Conservation (phyloP, 192 early-diverging fungal species). For the Coemansia sp. region DNA sequence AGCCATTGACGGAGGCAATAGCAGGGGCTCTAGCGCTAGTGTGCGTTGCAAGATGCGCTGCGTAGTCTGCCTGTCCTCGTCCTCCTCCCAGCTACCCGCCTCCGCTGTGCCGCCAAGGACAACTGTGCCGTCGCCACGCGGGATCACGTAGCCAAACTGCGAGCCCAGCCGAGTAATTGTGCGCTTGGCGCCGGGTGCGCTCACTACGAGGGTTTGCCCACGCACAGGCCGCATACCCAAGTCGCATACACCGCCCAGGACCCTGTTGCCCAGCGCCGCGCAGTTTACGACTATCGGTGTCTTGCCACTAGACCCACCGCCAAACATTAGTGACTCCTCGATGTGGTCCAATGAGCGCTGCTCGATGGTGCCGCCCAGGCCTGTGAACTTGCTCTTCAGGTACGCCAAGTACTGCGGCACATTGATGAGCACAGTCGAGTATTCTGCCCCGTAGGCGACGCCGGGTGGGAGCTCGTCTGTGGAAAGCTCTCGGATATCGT, state of each 20-base stretch:
- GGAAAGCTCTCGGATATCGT: constrained; percentile 5
- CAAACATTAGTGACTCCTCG: constrained; percentile 7
- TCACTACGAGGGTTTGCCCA: constrained; percentile 77
- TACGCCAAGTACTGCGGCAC: constrained; percentile 39
- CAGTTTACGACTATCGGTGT: constrained; percentile 70
- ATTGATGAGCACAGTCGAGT: constrained; percentile 36
- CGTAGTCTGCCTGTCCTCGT: constrained; percentile 33
- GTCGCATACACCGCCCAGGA: constrained; percentile 73
- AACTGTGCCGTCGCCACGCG: constrained; percentile 41
- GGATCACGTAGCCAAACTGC: constrained; percentile 40
- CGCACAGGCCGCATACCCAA: constrained; percentile 68
- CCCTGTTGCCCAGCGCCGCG: constrained; percentile 67
- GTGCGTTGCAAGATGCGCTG: constrained; percentile 39
- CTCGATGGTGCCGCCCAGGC: constrained; percentile 14
- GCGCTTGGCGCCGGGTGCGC: constrained; percentile 65
- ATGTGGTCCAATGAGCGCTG: constrained; percentile 16
- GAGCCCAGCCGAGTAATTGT: constrained; percentile 56
- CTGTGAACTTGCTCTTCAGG: constrained; percentile 14
- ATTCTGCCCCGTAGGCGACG: constrained; percentile 23
- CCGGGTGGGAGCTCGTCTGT: constrained; percentile 10
- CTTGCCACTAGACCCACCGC: background rate
- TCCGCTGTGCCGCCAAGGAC: constrained; percentile 45
- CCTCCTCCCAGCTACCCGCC: constrained; percentile 24
- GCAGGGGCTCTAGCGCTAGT: constrained; percentile 46
- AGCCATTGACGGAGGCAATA: constrained; percentile 24